Conservation (phyloP, 768 basidiomycete species). For the Tylopilus balloui region DNA sequence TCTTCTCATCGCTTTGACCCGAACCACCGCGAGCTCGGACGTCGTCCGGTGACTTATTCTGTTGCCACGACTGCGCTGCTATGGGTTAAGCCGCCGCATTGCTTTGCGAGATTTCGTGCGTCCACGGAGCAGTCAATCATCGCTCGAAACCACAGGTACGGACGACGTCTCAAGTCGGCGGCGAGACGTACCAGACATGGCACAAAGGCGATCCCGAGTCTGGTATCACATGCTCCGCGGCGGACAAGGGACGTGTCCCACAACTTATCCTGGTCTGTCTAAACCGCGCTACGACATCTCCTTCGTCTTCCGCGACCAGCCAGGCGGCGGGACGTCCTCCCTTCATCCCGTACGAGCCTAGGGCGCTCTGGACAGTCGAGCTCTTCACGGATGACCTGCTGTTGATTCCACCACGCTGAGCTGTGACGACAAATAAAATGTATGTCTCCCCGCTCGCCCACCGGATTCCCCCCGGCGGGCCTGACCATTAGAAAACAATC, state of each 20-base stretch:
- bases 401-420: too few relatives aligned
- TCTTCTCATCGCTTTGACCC: not conserved
- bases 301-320: conserved; percentile 47
- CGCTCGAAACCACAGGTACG: conserved; percentile 12
- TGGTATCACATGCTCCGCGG: conserved; percentile 34
- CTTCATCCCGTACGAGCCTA: conserved; percentile 36
- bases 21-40: not conserved
- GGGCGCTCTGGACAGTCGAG: conserved; percentile 41
- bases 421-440: too few relatives aligned
- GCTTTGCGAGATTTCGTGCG: not conserved
- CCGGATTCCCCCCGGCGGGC: too few relatives aligned
- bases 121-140: not conserved
- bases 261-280: conserved; percentile 35
- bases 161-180: conserved; percentile 2
- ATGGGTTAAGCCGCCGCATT: not conserved
- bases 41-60: too few relatives aligned
- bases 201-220: conserved; percentile 37
- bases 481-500: too few relatives aligned
- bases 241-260: conserved; percentile 32
- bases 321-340: conserved; percentile 42
- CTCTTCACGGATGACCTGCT: conserved; percentile 39
- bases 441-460: too few relatives aligned
- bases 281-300: conserved; percentile 26
- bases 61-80: not conserved
- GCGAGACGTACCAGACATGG: not conserved